Conservation (phyloP, 306 rosid genomes). For the Ormosia emarginata region DNA sequence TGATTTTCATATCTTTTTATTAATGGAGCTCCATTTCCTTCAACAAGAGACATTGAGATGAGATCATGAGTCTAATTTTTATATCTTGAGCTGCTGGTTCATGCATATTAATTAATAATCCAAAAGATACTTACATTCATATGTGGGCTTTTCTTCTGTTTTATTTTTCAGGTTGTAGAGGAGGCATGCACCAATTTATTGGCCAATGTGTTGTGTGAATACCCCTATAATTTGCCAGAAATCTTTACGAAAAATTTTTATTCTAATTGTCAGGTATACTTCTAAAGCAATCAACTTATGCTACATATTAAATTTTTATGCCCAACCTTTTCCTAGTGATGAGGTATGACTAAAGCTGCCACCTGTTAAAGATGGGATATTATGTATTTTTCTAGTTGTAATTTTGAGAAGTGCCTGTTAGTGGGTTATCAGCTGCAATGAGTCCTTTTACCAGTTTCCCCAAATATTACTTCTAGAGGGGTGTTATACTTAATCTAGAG, state of each 20-base stretch:
- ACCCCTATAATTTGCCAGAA: slow-evolving; percentile 82
- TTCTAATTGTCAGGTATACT: slow-evolving; percentile 82
- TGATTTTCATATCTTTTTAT: background rate
- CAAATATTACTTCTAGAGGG: background rate
- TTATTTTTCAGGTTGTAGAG: slow-evolving; percentile 70
- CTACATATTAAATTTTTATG: background rate
- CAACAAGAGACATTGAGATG: background rate
- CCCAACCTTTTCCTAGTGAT: background rate
- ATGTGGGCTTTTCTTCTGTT: background rate
- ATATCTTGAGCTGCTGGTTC: background rate
- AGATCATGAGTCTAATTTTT: background rate
- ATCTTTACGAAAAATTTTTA: slow-evolving; percentile 74
- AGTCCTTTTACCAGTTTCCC: background rate
- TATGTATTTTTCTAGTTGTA: background rate
- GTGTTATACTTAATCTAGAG: background rate
- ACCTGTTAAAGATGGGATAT: background rate
- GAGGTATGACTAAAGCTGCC: background rate
- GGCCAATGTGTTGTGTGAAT: slow-evolving; percentile 85
- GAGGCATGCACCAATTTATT: slow-evolving; percentile 83
- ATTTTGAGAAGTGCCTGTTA: background rate
- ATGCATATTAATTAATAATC: background rate
- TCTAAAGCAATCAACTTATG: background rate
- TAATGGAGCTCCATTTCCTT: background rate
- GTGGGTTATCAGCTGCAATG: background rate
- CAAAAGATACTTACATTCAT: background rate